Base-by-base conservation (phyloP, 177 flowering plant genomes). In the Vitis hybrid region DNA sequence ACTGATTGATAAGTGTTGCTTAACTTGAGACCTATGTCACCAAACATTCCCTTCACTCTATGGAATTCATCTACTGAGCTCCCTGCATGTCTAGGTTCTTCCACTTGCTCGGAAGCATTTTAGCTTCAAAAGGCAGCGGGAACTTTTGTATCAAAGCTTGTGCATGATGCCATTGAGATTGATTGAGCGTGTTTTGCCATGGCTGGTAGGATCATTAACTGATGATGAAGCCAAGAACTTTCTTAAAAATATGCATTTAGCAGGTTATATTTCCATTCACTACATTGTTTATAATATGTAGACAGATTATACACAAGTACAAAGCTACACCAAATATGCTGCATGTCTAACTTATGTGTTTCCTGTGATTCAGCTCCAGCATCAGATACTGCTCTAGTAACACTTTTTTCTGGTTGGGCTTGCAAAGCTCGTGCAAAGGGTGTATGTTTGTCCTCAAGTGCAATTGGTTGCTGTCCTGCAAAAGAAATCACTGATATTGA, bases 401-500 rank as follows among this genome's bases (percentile, higher is more conserved):
- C 84, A 10, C 82, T 84, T 68, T 82, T 82, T 58, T 62, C 78
- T 71, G 85, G 87, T 11, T 84, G 87, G 87, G 85, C 82, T 63
- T 84, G 87, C 79, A 82, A 80, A 77, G 87, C 82, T 58, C 84
- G 76, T 63, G 64, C 68, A 12, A 76, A 73, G 45, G 81, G 75
- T 62, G 62, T 50, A 26, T 82, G 87, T 62, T 65, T 84, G 74
- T 83, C 85, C 65, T 67, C 82, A 61, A 74, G 76, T 72, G 78
- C 72, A 21, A 68, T 50, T 69, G 80, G 84, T 65, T 80, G 81
- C 72, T 84, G 87, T 55, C 83, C 82, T 69, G 69, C 75, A 56
- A 74, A 76, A 71, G 70, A 55, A 34, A 60, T 82, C 18, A 61
- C 57, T 17, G 82, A 80, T 40, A 72, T 74, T 66, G 79, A 80